Conservation (phyloP, 129 eudicot genomes). For the Calendula officinalis region DNA sequence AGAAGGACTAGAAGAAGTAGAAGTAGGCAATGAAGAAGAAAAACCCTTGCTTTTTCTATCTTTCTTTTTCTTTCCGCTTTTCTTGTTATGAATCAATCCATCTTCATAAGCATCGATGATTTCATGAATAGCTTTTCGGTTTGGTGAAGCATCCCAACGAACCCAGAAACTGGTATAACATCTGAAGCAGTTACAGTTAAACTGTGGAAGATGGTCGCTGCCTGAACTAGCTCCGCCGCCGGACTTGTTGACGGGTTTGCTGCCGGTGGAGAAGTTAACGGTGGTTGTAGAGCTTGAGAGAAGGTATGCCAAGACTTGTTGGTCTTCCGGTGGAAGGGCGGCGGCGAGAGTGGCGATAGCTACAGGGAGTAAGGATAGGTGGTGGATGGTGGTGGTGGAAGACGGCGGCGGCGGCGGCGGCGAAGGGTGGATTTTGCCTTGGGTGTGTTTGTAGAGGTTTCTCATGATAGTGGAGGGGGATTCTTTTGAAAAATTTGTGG, state of each 20-base stretch:
- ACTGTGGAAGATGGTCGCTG: constrained; percentile 44
- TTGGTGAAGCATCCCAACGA: constrained; percentile 80
- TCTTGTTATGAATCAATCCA: constrained; percentile 35
- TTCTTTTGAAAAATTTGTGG: constrained; percentile 17
- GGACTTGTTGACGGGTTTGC: constrained; percentile 23
- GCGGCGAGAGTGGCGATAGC: constrained; percentile 56
- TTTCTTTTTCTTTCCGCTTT: constrained; percentile 44
- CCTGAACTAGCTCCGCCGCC: neutral
- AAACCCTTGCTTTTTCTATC: constrained; percentile 44
- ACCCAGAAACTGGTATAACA: constrained; percentile 76
- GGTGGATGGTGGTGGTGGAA: constrained; percentile 31
- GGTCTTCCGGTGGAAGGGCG: constrained; percentile 56
- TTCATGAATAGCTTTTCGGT: constrained; percentile 67
- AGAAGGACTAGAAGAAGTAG: neutral
- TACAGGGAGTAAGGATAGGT: constrained; percentile 51
- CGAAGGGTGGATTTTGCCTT: constrained; percentile 73
- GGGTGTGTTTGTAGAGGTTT: constrained; percentile 57
- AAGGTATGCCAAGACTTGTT: constrained; percentile 70
- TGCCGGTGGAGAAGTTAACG: constrained; percentile 20
- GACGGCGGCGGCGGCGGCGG: constrained; percentile 36
- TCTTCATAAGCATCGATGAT: constrained; percentile 74
- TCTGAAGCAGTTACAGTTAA: constrained; percentile 63
- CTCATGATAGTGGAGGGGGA: constrained; percentile 40
- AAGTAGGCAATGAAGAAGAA: neutral
- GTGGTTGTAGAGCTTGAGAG: constrained; percentile 42